Percentiles rank a stretch among this genome's conserved stretches.
These are phyloP conservation scores for Malassezia slooffiae DNA, from an alignment of 1,284 basidiomycete genomes.

Conservation along the genomic window DNA sequence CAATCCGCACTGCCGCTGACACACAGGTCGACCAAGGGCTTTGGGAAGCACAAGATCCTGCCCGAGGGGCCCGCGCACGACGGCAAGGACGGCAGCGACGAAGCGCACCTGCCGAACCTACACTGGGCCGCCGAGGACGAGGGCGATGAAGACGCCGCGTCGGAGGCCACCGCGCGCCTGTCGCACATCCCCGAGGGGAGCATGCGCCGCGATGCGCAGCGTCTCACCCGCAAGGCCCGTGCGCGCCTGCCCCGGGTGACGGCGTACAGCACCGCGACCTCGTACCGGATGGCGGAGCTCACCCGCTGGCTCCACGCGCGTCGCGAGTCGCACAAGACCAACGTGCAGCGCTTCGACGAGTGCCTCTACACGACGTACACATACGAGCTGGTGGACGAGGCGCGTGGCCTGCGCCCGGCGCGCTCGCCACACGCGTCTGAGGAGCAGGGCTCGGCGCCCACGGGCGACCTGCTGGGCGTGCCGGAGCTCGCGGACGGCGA, in stretches of 20 bases:
- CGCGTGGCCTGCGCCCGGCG: constrained; percentile 17
- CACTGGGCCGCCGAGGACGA: too few species aligned
- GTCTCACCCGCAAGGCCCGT: constrained; percentile 82
- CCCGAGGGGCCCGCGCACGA: constrained; percentile 79
- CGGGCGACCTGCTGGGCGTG: constrained; percentile 40
- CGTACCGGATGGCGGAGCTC: constrained; percentile 74
- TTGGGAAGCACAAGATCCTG: constrained; percentile 79
- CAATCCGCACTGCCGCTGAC: not conserved
- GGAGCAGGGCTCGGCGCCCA: not conserved
- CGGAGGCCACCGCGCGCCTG: constrained; percentile 30
- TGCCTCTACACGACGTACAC: constrained; percentile 46
- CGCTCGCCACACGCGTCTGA: not conserved
- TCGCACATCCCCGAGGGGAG: constrained; percentile 74
- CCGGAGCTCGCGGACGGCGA: constrained; percentile 25
- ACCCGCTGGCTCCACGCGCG: constrained; percentile 78
- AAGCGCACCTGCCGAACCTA: constrained; percentile 39
- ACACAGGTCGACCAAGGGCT: constrained; percentile 65
- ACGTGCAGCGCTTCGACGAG: constrained; percentile 42
- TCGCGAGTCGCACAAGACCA: constrained; percentile 65
- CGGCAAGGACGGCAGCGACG: constrained; percentile 23
- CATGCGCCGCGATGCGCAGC: constrained; percentile 76
- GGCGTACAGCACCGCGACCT: constrained; percentile 83
- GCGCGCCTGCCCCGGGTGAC: constrained; percentile 87
- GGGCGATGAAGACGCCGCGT: constrained; percentile 29
- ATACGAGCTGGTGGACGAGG: constrained; percentile 39